These are phyloP conservation scores for Dalechampia spathulata DNA, from an alignment of 441 rosid genomes.

Conservation along the genomic window DNA sequence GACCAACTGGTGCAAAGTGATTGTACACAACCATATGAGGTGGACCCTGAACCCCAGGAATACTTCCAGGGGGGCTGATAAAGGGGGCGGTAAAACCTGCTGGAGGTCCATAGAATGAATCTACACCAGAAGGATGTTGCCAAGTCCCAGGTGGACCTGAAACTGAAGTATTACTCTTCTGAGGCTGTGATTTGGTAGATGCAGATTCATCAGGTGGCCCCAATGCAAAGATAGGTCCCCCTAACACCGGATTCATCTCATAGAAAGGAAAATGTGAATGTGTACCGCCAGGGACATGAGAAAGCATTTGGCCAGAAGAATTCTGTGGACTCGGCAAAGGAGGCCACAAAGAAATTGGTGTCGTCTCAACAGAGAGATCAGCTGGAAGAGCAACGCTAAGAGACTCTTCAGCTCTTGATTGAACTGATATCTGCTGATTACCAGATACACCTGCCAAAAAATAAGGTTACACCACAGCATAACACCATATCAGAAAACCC, in stretches of 20 bases:
- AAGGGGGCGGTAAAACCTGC: conserved; percentile 86
- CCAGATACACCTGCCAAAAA: conserved; percentile 41
- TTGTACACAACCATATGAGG: conserved; percentile 96
- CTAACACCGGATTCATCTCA: conserved; percentile 90
- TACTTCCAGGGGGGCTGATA: conserved; percentile 76
- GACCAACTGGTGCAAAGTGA: conserved; percentile 98
- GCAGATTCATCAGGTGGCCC: conserved; percentile 81
- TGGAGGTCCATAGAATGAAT: conserved; percentile 89
- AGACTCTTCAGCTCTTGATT: conserved; percentile 75
- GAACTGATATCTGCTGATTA: conserved; percentile 48
- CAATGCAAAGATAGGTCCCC: conserved; percentile 80
- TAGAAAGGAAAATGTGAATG: conserved; percentile 82
- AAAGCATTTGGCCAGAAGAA: conserved; percentile 71
- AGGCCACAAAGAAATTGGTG: conserved; percentile 81
- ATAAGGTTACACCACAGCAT: conserved; percentile 1
- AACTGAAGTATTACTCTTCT: conserved; percentile 55
- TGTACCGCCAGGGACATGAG: conserved; percentile 78
- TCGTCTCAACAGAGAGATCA: conserved; percentile 89
- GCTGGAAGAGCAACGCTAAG: conserved; percentile 90
- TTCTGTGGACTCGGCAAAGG: conserved; percentile 69
- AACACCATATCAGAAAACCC: background rate
- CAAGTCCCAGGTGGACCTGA: conserved; percentile 69
- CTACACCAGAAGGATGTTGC: conserved; percentile 85
- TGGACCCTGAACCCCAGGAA: conserved; percentile 87
- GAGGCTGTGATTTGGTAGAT: conserved; percentile 59